These are phyloP conservation scores for Musa schizocarpa DNA, from an alignment of 176 grass and related monocot species.

Conservation along the genomic window DNA sequence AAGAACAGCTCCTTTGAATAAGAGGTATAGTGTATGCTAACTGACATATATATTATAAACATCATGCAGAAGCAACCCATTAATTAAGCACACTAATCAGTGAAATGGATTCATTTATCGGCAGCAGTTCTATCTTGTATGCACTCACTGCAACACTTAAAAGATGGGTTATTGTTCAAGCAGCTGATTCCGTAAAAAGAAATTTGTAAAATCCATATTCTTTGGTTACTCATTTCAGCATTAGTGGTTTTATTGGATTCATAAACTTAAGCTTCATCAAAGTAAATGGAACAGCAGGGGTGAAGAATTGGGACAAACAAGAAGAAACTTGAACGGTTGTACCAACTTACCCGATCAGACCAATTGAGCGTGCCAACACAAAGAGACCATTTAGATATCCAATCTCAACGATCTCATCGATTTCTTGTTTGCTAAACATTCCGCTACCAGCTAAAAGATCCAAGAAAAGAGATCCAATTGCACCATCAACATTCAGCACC, in stretches of 20 bases:
- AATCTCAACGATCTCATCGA: constrained; percentile 89
- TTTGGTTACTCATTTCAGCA: too few species aligned
- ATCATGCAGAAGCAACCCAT: too few species aligned
- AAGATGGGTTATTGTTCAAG: too few species aligned
- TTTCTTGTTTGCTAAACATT: constrained; percentile 91
- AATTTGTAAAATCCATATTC: too few species aligned
- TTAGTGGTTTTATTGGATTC: too few species aligned
- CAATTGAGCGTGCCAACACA: constrained; percentile 85
- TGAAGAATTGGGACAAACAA: neutral
- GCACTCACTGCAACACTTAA: too few species aligned
- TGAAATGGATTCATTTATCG: too few species aligned
- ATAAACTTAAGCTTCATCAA: neutral
- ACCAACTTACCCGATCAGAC: constrained; percentile 63
- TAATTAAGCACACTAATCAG: too few species aligned
- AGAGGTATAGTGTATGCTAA: too few species aligned
- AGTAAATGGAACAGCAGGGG: neutral
- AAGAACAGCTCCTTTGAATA: neutral
- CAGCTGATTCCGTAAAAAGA: too few species aligned
- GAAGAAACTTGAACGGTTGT: neutral
- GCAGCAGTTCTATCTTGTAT: too few species aligned
- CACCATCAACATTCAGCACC: constrained; percentile 41
- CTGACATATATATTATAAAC: too few species aligned
- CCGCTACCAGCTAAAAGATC: constrained; percentile 88
- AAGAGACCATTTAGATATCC: constrained; percentile 93
- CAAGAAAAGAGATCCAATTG: constrained; percentile 77